These are phyloP conservation scores for Gracilariopsis chorda DNA, from an alignment of 23 red algal genomes.

Conservation along the genomic window DNA sequence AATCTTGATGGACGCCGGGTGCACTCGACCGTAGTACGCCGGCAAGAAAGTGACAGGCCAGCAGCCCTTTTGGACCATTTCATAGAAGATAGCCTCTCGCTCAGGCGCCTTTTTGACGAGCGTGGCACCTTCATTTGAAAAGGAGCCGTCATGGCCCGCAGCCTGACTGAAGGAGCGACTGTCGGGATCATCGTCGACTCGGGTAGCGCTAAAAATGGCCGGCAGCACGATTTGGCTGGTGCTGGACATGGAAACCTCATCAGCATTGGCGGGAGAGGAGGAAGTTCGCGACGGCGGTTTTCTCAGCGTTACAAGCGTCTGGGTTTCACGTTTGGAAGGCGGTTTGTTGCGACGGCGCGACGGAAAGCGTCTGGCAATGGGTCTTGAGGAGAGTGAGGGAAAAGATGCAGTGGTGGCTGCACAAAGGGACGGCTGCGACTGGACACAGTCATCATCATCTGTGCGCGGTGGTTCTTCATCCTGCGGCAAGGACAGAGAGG, in stretches of 20 bases:
- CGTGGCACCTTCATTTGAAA: background rate
- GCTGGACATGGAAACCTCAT: slow-evolving; percentile 25
- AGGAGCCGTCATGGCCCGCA: slow-evolving; percentile 55
- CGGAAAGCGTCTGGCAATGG: no score
- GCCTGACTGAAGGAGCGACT: slow-evolving; percentile 36
- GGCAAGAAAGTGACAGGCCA: slow-evolving; percentile 50
- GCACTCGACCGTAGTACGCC: slow-evolving; percentile 14
- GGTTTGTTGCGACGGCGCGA: no score
- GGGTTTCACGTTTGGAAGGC: no score
- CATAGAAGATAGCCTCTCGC: slow-evolving; percentile 47
- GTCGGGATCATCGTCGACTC: background rate
- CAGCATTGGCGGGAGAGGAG: background rate
- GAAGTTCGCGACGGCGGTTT: background rate
- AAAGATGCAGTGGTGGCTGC: background rate
- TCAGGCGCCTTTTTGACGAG: slow-evolving; percentile 42
- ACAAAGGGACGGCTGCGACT: no score
- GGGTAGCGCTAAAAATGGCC: slow-evolving; percentile 25
- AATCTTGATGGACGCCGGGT: slow-evolving; percentile 33
- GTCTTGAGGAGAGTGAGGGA: background rate
- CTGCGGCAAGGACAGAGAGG: no score
- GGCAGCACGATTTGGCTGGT: slow-evolving; percentile 33
- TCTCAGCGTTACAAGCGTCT: slow-evolving; percentile 38
- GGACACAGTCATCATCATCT: no score
- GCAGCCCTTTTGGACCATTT: slow-evolving; percentile 1
- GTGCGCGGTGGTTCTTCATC: no score